These are phyloP conservation scores for Fusarium chlamydosporum DNA, from an alignment of 2,329 filamentous ascomycete species.

Conservation along the genomic window DNA sequence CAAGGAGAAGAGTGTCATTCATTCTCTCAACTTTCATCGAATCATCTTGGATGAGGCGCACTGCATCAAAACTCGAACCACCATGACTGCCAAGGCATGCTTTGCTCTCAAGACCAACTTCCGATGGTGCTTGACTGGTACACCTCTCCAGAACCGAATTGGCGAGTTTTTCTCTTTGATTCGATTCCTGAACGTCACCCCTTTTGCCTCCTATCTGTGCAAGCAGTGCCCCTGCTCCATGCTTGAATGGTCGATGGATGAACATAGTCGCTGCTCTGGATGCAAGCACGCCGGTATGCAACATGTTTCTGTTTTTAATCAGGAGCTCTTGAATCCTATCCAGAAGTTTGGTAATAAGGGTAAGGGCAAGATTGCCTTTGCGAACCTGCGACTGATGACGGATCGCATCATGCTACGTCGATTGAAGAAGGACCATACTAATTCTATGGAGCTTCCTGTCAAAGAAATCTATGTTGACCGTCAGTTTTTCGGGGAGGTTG, in stretches of 20 bases:
- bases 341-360: conserved; percentile 72
- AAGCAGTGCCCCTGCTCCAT: conserved; percentile 85
- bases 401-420: conserved; percentile 96
- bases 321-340: conserved; percentile 91
- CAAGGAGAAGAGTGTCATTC: conserved; percentile 85
- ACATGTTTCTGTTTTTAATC: conserved; percentile 80
- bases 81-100: conserved; percentile 93
- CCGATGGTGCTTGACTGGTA: conserved; percentile 96
- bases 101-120: conserved; percentile 90
- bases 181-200: conserved; percentile 88
- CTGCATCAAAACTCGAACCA: conserved; percentile 91
- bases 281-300: conserved; percentile 67
- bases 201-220: conserved; percentile 95
- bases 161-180: conserved; percentile 97
- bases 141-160: conserved; percentile 95
- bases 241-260: conserved; percentile 86
- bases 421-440: conserved; percentile 92
- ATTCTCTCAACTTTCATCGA: conserved; percentile 88
- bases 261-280: conserved; percentile 76
- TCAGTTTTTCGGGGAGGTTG: conserved; percentile 96
- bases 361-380: conserved; percentile 77
- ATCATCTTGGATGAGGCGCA: conserved; percentile 96
- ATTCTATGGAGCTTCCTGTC: conserved; percentile 95
- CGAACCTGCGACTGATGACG: conserved; percentile 88
- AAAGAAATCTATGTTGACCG: conserved; percentile 94